Percentiles rank a stretch among this genome's conserved stretches.
Evolutionary conservation across 352 stramenopile species (phyloP).

Genomic region (Phytophthora gonapodyides): DNA sequence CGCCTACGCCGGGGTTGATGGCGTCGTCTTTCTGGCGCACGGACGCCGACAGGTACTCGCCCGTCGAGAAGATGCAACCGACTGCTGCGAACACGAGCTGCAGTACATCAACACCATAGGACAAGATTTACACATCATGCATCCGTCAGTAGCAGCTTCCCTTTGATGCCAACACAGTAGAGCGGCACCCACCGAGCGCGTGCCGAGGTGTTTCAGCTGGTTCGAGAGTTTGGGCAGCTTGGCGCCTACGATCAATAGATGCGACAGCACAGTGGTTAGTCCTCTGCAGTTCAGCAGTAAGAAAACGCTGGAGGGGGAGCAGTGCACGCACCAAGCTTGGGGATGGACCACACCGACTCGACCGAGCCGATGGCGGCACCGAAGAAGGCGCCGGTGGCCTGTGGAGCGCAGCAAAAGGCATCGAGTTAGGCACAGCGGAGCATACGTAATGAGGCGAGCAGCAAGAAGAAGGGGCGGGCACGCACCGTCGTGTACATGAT

Average conservation of each 20-base stretch:
- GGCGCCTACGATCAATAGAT: conserved; percentile 41
- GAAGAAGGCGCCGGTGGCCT: conserved; percentile 82
- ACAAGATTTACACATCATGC: background rate
- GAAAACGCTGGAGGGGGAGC: background rate
- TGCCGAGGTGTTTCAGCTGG: conserved; percentile 82
- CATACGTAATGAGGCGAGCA: background rate
- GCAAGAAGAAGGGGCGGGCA: background rate
- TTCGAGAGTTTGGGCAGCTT: conserved; percentile 82
- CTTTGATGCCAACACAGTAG: background rate
- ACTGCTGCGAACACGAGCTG: conserved; percentile 79
- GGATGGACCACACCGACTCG: conserved; percentile 88
- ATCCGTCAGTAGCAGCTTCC: conserved; percentile 3
- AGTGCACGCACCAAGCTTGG: conserved; percentile 72
- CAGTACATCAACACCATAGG: conserved; percentile 1
- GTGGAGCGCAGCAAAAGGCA: background rate
- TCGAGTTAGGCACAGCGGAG: background rate
- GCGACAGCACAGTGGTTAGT: background rate
- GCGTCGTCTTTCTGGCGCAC: conserved; percentile 76
- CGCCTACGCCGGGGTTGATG: conserved; percentile 72
- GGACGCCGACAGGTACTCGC: conserved; percentile 62
- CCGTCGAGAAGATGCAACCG: conserved; percentile 65
- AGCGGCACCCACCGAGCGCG: conserved; percentile 54
- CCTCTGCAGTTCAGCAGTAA: background rate
- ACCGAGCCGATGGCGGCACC: conserved; percentile 71
- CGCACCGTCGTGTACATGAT: conserved; percentile 74